Evolutionary conservation across 352 stramenopile genomes (phyloP).

Genomic region (Globisporangium splendens): DNA sequence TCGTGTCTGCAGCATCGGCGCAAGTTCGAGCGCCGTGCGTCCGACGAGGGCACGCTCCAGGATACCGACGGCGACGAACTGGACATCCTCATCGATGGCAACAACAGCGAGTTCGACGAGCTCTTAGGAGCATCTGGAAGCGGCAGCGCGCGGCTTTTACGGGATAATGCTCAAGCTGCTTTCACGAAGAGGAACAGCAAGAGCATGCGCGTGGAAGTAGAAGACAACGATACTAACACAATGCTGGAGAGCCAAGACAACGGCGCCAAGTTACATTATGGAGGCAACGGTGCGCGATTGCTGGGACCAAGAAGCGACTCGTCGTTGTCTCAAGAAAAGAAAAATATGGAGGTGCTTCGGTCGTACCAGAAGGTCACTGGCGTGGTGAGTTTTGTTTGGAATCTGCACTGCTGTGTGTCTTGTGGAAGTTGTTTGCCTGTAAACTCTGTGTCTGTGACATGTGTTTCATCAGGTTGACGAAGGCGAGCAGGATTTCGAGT

Average conservation of each 20-base stretch:
- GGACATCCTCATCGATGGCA: no score
- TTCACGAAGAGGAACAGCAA: slow-evolving; percentile 21
- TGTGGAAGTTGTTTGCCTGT: no score
- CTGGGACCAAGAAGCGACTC: slow-evolving; percentile 7
- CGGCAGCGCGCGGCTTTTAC: background rate
- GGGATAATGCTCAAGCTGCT: slow-evolving; percentile 11
- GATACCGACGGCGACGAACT: slow-evolving; percentile 13
- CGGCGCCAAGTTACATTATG: background rate
- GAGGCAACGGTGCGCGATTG: slow-evolving; percentile 9
- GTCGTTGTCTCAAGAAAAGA: slow-evolving; percentile 17
- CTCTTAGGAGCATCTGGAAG: slow-evolving; percentile 2
- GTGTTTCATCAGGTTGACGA: slow-evolving; percentile 35
- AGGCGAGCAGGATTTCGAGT: slow-evolving; percentile 75
- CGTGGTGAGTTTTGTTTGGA: slow-evolving; percentile 24
- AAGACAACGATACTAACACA: background rate
- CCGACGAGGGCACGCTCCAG: slow-evolving; percentile 34
- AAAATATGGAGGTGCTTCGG: slow-evolving; percentile 39
- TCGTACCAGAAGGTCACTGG: slow-evolving; percentile 71
- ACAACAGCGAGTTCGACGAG: slow-evolving; percentile 6
- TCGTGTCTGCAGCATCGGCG: slow-evolving; percentile 67
- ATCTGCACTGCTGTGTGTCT: slow-evolving; percentile 1
- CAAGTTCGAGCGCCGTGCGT: slow-evolving; percentile 56
- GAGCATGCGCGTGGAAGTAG: background rate
- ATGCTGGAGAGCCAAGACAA: background rate
- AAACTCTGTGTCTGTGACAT: no score